These are phyloP conservation scores for Erythrobasidium hasegawianum DNA, from an alignment of 1,284 basidiomycete genomes.

Conservation along the genomic window DNA sequence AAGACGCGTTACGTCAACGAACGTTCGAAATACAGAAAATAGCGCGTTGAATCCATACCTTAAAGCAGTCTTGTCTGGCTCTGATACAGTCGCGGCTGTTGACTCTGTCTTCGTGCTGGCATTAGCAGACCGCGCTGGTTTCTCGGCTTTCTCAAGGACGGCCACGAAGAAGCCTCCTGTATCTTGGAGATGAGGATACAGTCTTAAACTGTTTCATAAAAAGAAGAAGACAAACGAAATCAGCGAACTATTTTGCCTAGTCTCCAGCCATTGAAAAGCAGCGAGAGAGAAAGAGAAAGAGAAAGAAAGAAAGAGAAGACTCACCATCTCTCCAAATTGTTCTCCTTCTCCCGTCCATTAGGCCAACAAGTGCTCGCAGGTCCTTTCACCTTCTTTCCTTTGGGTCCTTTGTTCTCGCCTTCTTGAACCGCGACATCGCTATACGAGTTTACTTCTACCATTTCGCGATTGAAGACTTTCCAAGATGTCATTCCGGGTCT, in stretches of 20 bases:
- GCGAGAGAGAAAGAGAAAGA: no score
- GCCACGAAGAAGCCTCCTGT: constrained; percentile 97
- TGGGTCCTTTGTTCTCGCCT: constrained; percentile 43
- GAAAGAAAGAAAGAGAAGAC: constrained; percentile 45
- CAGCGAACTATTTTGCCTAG: no score
- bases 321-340: constrained; percentile 69
- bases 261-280: no score
- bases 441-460: constrained; percentile 38
- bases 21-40: no score
- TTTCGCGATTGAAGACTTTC: constrained; percentile 56
- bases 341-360: constrained; percentile 59
- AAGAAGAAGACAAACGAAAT: no score
- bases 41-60: no score
- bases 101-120: no score
- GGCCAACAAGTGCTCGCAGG: constrained; percentile 74
- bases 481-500: constrained; percentile 70
- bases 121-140: not conserved
- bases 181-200: constrained; percentile 94
- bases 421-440: constrained; percentile 9
- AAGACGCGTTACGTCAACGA: no score
- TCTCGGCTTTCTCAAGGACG: constrained; percentile 62
- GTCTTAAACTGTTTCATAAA: constrained; percentile 73
- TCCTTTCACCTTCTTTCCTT: constrained; percentile 52
- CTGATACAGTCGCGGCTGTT: no score
- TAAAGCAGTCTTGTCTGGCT: no score